Evolutionary conservation across 306 rosid genomes (phyloP), one percentile per base, ranked within the genome.

Genomic region (Alnus rubra): DNA sequence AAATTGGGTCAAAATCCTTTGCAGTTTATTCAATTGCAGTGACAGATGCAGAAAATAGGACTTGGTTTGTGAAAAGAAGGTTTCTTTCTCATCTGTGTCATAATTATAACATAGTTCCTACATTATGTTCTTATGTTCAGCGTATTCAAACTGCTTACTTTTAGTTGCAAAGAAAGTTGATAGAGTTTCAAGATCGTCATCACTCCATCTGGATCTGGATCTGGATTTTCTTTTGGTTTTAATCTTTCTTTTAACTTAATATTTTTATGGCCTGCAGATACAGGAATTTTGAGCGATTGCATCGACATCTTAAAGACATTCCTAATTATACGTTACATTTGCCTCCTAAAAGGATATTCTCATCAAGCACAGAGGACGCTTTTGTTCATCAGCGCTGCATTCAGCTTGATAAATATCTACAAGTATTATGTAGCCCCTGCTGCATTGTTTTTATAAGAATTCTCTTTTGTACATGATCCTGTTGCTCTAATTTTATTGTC

Each of bases 1-100:
- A 93, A 85, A 76, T 86, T 73, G 96, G 96, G 54, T 88, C 99
- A 71, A 89, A 93, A 58, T 90, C 97, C 79, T 93, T 96, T 91
- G 99, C 99, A 8, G 99, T 96, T 79, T 96, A 93, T 84, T 90
- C 97, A 71, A 93, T 96, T 80, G 96, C 90, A 71, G 98, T 96
- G 77, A 89, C 92, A 59, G 99, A 89, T 86, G 84, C 93, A 52
- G 95, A 90, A 73, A 89, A 85, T 83, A 87, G 86, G 85, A 96
- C 97, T 81, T 93, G 97, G 98, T 90, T 93, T 86, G 97, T 96
- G 65, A 93, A 91, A 87, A 88, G 99, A 87, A 96, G 99, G 99
- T 96, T 56, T 81, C 58, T 54, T 79, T 82, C 86, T 69, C 74
- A 74, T 83, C 71, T 76, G 8, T 39, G 1, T 42, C 15, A 18